These are phyloP conservation scores for Lepiota venenata DNA, from an alignment of 768 basidiomycete genomes.

Conservation along the genomic window DNA sequence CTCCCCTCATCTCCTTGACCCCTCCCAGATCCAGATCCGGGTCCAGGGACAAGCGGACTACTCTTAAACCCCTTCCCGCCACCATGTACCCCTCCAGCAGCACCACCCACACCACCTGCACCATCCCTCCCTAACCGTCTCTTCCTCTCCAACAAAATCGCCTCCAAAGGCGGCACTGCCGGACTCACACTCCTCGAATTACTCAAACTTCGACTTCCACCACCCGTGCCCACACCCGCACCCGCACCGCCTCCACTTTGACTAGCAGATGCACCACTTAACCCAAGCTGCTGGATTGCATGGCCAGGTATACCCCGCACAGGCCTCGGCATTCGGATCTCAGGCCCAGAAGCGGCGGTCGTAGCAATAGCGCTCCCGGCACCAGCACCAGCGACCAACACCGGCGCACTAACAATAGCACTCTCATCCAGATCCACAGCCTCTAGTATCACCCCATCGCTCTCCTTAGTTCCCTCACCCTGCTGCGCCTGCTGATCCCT, in stretches of 20 bases:
- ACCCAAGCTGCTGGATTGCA: slow-evolving; percentile 2
- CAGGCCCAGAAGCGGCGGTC: neutral
- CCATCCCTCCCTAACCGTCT: slow-evolving; percentile 38
- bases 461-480: slow-evolving; percentile 14
- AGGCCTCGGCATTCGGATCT: slow-evolving; percentile 9
- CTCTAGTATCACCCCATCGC: neutral
- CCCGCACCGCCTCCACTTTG: slow-evolving; percentile 10
- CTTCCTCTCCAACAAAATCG: slow-evolving; percentile 63
- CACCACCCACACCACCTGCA: slow-evolving; percentile 9
- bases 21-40: slow-evolving; percentile 14
- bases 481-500: slow-evolving; percentile 24
- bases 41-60: slow-evolving; percentile 44
- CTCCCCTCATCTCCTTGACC: slow-evolving; percentile 15
- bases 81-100: slow-evolving; percentile 12
- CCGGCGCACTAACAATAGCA: neutral
- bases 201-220: slow-evolving; percentile 1
- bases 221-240: slow-evolving; percentile 3
- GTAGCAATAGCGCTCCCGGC: neutral
- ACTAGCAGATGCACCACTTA: slow-evolving; percentile 18
- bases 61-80: slow-evolving; percentile 70
- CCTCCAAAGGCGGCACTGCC: slow-evolving; percentile 60
- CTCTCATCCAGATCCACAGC: neutral
- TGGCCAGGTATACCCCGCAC: slow-evolving; percentile 1
- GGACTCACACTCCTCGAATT: slow-evolving; percentile 40
- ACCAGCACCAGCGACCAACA: neutral